phyloP scores from a whole-genome alignment of 176 grass and related monocot genomes.

The Lolium perenne region DNA sequence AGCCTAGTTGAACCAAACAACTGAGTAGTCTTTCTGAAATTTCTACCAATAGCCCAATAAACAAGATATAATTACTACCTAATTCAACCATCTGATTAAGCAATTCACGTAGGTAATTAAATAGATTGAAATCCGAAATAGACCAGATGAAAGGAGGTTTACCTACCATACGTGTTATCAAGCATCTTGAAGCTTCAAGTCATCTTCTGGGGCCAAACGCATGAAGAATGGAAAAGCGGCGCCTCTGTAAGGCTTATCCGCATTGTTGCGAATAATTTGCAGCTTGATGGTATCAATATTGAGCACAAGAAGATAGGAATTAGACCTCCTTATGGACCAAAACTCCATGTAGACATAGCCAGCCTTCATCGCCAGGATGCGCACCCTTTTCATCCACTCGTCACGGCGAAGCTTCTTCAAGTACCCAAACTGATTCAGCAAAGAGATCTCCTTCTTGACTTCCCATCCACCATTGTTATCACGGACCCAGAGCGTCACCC shows the following conservation, averaged over 20 bases:
- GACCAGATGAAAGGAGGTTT: slow-evolving; percentile 5
- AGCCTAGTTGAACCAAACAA: background rate
- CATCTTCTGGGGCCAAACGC: background rate
- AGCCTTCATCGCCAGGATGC: slow-evolving; percentile 14
- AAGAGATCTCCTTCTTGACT: slow-evolving; percentile 20
- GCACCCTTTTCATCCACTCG: slow-evolving; percentile 41
- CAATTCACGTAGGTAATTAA: background rate
- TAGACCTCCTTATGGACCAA: slow-evolving; percentile 31
- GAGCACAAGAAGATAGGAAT: slow-evolving; percentile 41
- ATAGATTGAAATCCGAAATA: background rate
- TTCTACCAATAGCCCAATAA: too few relatives aligned
- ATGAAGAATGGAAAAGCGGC: slow-evolving; percentile 38
- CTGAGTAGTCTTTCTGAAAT: too few relatives aligned
- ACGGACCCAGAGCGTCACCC: slow-evolving; percentile 31
- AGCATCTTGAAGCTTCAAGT: background rate
- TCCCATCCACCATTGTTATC: background rate
- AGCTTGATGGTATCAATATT: slow-evolving; percentile 28
- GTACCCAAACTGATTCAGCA: background rate
- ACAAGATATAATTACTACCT: too few relatives aligned
- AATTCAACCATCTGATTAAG: background rate
- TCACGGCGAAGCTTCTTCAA: slow-evolving; percentile 28
- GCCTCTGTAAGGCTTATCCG: slow-evolving; percentile 19
- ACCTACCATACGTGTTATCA: slow-evolving; percentile 19
- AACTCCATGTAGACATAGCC: slow-evolving; percentile 41
- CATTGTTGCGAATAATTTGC: background rate